A percentile compares a stretch with the other conserved stretches of the same genome.
Evolutionary conservation across 441 rosid species (phyloP).

Genomic region (Jatropha podagrica): DNA sequence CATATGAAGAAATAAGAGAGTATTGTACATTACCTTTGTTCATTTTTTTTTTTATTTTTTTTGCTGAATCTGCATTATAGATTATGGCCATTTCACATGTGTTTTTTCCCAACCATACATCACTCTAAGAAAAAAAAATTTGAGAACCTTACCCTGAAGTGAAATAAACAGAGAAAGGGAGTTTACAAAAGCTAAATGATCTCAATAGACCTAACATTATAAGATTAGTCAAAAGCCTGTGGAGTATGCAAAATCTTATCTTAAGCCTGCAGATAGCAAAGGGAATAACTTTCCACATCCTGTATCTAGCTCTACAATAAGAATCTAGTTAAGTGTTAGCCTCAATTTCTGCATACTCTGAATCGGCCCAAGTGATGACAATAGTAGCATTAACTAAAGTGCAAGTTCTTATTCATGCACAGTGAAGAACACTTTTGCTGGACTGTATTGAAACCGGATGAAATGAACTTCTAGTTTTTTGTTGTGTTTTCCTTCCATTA

Average conservation of each 20-base stretch:
- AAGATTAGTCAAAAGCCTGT: background rate
- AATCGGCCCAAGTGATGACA: background rate
- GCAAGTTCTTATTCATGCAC: background rate
- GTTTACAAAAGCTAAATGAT: background rate
- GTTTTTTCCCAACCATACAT: background rate
- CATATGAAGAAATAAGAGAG: constrained; percentile 83
- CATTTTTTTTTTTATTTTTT: constrained; percentile 8
- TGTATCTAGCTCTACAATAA: background rate
- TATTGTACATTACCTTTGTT: constrained; percentile 34
- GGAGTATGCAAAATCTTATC: background rate
- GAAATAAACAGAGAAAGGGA: background rate
- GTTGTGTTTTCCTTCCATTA: background rate
- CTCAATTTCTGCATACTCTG: background rate
- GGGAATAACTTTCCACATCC: background rate
- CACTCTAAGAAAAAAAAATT: background rate
- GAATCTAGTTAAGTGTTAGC: background rate
- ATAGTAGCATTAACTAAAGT: background rate
- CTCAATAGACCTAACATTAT: background rate
- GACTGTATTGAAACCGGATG: background rate
- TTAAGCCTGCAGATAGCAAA: background rate
- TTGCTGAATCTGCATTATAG: constrained; percentile 4
- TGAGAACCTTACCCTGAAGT: background rate
- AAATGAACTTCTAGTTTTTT: background rate
- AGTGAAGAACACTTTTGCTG: background rate
- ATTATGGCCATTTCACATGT: background rate